Conservation (phyloP, 345 rosid genomes). For the Cardamine occulta region DNA sequence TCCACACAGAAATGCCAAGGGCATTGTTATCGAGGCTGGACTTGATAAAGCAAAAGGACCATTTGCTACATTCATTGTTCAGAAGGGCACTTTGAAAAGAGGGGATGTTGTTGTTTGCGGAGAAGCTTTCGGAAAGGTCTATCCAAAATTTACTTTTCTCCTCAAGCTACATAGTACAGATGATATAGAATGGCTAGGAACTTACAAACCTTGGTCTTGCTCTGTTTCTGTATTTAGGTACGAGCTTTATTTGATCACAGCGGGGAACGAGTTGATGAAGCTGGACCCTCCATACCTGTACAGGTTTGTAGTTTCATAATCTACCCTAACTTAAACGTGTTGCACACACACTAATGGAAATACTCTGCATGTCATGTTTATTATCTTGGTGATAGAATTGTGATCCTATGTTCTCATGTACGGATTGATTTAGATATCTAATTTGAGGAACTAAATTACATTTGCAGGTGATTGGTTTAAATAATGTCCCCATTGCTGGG, state of each 20-base stretch:
- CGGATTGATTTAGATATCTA: constrained; percentile 17
- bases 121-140: constrained; percentile 96
- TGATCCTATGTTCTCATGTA: constrained; percentile 3
- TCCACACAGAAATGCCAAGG: constrained; percentile 95
- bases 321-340: constrained; percentile 12
- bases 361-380: constrained; percentile 22
- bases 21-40: constrained; percentile 92
- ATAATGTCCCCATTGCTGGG: constrained; percentile 84
- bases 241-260: constrained; percentile 90
- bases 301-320: constrained; percentile 62
- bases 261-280: constrained; percentile 79
- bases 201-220: constrained; percentile 26
- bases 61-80: constrained; percentile 87
- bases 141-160: constrained; percentile 34
- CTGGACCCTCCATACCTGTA: constrained; percentile 92
- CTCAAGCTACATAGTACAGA: constrained; percentile 16
- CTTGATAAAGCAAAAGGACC: constrained; percentile 94
- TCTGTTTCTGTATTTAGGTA: constrained; percentile 55
- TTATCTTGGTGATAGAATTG: constrained; percentile 1
- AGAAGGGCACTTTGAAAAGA: constrained; percentile 89
- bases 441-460: constrained; percentile 15
- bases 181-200: constrained; percentile 20
- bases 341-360: constrained; percentile 12
- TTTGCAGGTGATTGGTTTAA: constrained; percentile 86
- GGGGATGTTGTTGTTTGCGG: constrained; percentile 96